These are phyloP conservation scores for Aurifilum marmelostoma DNA, from an alignment of 2,329 filamentous ascomycete species.

Conservation along the genomic window DNA sequence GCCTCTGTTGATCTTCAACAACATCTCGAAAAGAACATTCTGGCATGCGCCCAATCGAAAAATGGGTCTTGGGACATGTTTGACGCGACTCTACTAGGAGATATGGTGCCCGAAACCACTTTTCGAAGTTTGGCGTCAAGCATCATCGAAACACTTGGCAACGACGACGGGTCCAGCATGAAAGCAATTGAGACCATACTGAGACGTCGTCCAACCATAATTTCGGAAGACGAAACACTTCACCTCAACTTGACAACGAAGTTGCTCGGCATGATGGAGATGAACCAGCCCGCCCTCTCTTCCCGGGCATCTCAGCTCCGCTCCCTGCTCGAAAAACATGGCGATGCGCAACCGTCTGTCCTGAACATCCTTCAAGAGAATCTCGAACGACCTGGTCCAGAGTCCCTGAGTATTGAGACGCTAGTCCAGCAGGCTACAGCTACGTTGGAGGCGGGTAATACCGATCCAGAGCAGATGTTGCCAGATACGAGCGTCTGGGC, in stretches of 20 bases:
- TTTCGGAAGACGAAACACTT: slow-evolving; percentile 49
- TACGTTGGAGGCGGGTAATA: slow-evolving; percentile 41
- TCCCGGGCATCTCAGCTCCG: slow-evolving; percentile 48
- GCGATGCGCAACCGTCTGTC: slow-evolving; percentile 48
- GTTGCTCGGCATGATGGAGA: slow-evolving; percentile 58
- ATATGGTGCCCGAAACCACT: slow-evolving; percentile 42
- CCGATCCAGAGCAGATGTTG: slow-evolving; percentile 54
- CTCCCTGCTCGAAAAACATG: slow-evolving; percentile 49
- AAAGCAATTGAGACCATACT: slow-evolving; percentile 53
- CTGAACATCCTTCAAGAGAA: slow-evolving; percentile 59
- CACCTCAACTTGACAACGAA: slow-evolving; percentile 56
- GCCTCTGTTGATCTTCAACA: slow-evolving; percentile 49
- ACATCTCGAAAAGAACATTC: slow-evolving; percentile 47
- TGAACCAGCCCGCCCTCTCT: slow-evolving; percentile 44
- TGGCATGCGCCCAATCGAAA: slow-evolving; percentile 43
- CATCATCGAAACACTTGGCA: slow-evolving; percentile 35
- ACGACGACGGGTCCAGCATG: slow-evolving; percentile 40
- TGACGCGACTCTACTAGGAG: slow-evolving; percentile 50
- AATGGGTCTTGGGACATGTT: slow-evolving; percentile 49
- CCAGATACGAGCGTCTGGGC: slow-evolving; percentile 70
- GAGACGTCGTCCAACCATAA: slow-evolving; percentile 47
- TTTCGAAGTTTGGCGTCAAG: slow-evolving; percentile 38
- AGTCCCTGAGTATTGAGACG: slow-evolving; percentile 58
- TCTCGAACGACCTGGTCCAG: slow-evolving; percentile 51
- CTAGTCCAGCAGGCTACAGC: slow-evolving; percentile 53